These are phyloP conservation scores for Backusella circina DNA, from an alignment of 192 early-diverging fungal species.

Conservation along the genomic window DNA sequence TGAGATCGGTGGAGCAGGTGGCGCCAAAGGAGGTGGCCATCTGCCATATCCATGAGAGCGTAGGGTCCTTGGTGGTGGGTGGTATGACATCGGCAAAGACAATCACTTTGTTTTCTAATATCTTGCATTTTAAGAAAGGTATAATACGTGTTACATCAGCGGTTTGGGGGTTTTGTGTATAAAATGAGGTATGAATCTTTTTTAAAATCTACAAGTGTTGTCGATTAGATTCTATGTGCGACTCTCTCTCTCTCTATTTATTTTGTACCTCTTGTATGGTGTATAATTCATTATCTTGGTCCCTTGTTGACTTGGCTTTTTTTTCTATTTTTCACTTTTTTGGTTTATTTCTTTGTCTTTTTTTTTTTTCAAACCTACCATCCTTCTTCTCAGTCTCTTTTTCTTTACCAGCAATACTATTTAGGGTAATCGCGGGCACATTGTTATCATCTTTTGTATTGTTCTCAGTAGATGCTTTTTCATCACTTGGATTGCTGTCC, in stretches of 20 bases:
- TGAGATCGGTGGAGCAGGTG: slow-evolving; percentile 59
- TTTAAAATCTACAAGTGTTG: slow-evolving; percentile 46
- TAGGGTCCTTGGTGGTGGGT: slow-evolving; percentile 46
- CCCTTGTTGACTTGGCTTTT: slow-evolving; percentile 23
- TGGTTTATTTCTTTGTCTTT: background rate
- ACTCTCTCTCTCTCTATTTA: background rate
- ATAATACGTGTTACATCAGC: slow-evolving; percentile 53
- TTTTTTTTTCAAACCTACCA: background rate
- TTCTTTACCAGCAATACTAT: background rate
- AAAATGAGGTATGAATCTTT: slow-evolving; percentile 69
- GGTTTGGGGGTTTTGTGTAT: slow-evolving; percentile 14
- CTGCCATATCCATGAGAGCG: slow-evolving; percentile 76
- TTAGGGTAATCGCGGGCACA: background rate
- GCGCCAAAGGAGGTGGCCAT: slow-evolving; percentile 84
- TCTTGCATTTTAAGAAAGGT: slow-evolving; percentile 49
- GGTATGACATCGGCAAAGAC: slow-evolving; percentile 86
- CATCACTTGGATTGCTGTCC: background rate
- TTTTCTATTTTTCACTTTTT: slow-evolving; percentile 10
- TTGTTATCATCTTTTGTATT: background rate
- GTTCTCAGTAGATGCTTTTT: background rate
- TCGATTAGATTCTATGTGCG: background rate
- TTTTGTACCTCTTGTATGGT: slow-evolving; percentile 39
- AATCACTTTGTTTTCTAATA: slow-evolving; percentile 66
- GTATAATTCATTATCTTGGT: slow-evolving; percentile 57
- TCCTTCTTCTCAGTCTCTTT: background rate